A percentile compares a stretch with the other conserved stretches of the same genome.
phyloP scores from a whole-genome alignment of 1,139 yeast genomes.

The Yamadazyma jaroonii region DNA sequence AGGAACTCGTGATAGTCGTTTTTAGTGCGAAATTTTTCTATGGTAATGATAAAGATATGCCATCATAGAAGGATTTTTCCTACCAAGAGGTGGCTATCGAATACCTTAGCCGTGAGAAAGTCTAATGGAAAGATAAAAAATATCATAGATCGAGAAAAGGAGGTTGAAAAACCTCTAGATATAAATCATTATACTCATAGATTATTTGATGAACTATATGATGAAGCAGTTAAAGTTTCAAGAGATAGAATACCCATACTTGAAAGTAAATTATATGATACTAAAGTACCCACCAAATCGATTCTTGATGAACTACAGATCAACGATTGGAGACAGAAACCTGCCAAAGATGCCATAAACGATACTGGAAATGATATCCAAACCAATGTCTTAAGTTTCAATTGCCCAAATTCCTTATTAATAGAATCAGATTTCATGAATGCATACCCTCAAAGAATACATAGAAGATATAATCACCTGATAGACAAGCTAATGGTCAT shows the following conservation, averaged over 20 bases:
- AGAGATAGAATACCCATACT: neutral
- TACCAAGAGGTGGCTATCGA: neutral
- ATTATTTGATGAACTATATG: conserved; percentile 1
- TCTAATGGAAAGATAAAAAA: neutral
- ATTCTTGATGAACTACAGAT: conserved; percentile 24
- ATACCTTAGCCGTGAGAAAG: neutral
- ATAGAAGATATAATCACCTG: conserved; percentile 27
- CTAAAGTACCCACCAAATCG: conserved; percentile 1
- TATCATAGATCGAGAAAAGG: neutral
- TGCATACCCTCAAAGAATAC: conserved; percentile 31
- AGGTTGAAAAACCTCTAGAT: neutral
- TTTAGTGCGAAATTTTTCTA: conserved; percentile 2
- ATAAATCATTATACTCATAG: neutral
- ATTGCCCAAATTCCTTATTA: conserved; percentile 36
- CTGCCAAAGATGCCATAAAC: conserved; percentile 21
- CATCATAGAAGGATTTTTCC: no score
- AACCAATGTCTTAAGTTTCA: conserved; percentile 34
- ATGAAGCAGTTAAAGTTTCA: neutral
- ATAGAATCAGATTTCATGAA: conserved; percentile 36
- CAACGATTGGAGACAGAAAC: conserved; percentile 33
- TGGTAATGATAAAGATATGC: no score
- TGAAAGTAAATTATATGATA: conserved; percentile 1
- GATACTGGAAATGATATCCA: conserved; percentile 17
- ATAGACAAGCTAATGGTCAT: conserved; percentile 30
- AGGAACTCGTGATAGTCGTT: conserved; percentile 5